A percentile compares a stretch with the other conserved stretches of the same genome.
These are phyloP conservation scores for Eucalyptus decipiens DNA, from an alignment of 345 rosid species.

Conservation along the genomic window DNA sequence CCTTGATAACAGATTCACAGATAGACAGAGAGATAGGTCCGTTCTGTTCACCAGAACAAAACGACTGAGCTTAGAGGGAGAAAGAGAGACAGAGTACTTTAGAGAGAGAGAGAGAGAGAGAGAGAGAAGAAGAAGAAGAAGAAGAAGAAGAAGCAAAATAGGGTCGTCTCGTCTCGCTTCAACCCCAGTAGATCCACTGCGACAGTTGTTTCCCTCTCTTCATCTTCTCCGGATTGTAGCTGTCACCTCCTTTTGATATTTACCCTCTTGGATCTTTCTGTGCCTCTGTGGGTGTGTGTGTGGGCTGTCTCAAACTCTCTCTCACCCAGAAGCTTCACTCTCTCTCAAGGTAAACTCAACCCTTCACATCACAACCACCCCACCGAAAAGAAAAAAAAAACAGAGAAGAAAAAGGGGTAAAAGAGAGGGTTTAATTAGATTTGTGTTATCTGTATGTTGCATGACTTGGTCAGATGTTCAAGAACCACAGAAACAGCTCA, in stretches of 20 bases:
- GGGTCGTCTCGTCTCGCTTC: background rate
- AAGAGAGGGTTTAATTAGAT: background rate
- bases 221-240: slow-evolving; percentile 33
- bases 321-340: background rate
- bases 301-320: background rate
- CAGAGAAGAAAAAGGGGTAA: background rate
- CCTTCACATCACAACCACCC: background rate
- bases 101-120: background rate
- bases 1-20: background rate
- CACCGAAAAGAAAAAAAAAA: background rate
- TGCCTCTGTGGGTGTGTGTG: background rate
- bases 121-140: background rate
- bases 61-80: background rate
- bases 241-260: slow-evolving; percentile 19
- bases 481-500: background rate
- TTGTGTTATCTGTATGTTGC: background rate
- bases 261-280: slow-evolving; percentile 17
- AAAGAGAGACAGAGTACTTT: background rate
- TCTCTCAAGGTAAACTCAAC: background rate
- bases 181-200: background rate
- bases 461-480: background rate
- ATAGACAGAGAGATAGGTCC: background rate
- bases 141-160: background rate
- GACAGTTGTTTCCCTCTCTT: background rate
- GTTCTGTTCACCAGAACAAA: background rate